These are phyloP conservation scores for Emericellopsis atlantica DNA, from an alignment of 2,329 filamentous ascomycete species.

Conservation along the genomic window DNA sequence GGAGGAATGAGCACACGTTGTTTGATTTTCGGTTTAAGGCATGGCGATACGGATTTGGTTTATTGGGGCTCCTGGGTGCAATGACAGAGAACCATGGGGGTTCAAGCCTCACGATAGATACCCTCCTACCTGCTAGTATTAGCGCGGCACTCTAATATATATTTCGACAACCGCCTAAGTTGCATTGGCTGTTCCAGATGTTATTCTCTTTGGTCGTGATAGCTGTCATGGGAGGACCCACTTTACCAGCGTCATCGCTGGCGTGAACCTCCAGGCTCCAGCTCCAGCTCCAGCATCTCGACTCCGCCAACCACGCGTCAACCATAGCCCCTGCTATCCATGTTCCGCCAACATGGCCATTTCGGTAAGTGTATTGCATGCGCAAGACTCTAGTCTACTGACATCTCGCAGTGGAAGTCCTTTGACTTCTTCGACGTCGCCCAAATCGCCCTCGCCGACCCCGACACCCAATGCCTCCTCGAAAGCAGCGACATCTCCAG, in stretches of 20 bases:
- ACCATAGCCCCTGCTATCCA: no score
- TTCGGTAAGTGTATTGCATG: constrained; percentile 6
- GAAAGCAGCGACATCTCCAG: constrained; percentile 74
- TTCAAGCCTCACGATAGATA: background rate
- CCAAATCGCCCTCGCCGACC: constrained; percentile 67
- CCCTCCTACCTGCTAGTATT: background rate
- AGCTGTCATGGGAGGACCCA: no score
- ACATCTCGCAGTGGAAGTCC: constrained; percentile 69
- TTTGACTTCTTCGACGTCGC: constrained; percentile 99
- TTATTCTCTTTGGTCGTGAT: no score
- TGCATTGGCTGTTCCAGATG: no score
- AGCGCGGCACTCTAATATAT: no score
- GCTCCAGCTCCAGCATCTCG: background rate
- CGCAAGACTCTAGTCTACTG: background rate
- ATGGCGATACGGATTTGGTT: background rate
- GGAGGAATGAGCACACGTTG: background rate
- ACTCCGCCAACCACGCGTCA: no score
- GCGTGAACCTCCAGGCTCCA: background rate
- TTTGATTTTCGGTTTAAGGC: background rate
- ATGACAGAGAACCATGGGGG: no score
- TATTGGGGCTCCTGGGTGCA: background rate
- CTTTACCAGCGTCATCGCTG: no score
- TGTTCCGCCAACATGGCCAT: constrained; percentile 8
- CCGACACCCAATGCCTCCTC: constrained; percentile 66
- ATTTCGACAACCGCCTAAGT: no score